phyloP scores from a whole-genome alignment of 2,329 filamentous ascomycete genomes.

The Ambrosiella beaveri region DNA sequence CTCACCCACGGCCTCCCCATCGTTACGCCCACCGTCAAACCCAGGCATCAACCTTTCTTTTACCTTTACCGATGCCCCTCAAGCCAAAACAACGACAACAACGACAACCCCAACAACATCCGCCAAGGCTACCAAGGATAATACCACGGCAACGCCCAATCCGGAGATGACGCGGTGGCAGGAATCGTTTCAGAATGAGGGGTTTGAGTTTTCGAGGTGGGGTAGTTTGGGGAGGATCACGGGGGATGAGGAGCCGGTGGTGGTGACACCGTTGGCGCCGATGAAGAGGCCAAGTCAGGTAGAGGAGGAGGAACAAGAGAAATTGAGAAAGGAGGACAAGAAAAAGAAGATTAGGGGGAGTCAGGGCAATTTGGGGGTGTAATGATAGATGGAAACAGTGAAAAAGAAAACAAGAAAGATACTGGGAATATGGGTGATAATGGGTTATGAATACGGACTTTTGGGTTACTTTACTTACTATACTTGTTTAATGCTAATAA shows the following conservation, averaged over 20 bases:
- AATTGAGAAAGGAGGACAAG: neutral
- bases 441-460: too few species aligned
- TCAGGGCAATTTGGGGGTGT: neutral
- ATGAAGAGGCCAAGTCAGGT: slow-evolving; percentile 1
- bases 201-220: neutral
- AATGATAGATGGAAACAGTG: too few species aligned
- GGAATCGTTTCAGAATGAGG: neutral
- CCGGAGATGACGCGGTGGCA: neutral
- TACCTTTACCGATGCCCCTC: neutral
- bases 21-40: neutral
- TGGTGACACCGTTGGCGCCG: slow-evolving; percentile 3
- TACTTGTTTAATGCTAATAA: too few species aligned
- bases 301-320: neutral
- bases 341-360: neutral
- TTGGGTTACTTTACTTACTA: too few species aligned
- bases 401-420: too few species aligned
- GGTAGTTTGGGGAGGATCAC: neutral
- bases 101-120: neutral
- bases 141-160: neutral
- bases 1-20: neutral
- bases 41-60: neutral
- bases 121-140: neutral
- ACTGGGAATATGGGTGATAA: too few species aligned
- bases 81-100: neutral
- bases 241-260: slow-evolving; percentile 1